Evolutionary conservation across 202 grass and related monocot species (phyloP), one percentile per base, ranked within the genome.

Genomic region (Bolboschoenoplectus hybrid): DNA sequence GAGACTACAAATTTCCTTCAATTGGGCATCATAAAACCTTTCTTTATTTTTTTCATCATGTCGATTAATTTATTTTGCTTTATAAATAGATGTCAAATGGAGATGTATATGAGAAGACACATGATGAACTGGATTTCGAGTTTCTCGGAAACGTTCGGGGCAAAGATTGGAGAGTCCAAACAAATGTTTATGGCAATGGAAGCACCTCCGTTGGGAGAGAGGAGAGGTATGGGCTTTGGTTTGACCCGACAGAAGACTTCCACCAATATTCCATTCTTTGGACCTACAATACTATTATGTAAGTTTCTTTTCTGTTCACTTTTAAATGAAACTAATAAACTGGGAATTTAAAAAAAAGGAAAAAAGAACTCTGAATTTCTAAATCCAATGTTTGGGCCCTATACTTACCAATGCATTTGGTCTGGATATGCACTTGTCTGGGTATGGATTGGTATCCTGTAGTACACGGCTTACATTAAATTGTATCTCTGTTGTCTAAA

Each of bases 101-200:
- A 36, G 89, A 97, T 85, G 91, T 91, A 78, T 97, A 89, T 69
- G 90, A 89, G 88, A 87, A 85, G 87, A 97, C 88, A 17, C 95
- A 97, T 81, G 93, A 97, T 83, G 95, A 97, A 82, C 71, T 97
- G 71, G 93, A 97, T 85, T 97, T 97, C 81, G 93, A 97, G 91
- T 97, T 97, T 88, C 90, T 95, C 80, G 93, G 95, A 72, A 97
- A 92, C 53, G 76, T 93, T 46, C 89, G 78, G 44, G 95, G 93
- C 0, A 85, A n/a, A 77, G 90, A 95, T 52, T 97, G 91, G 91
- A 86, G 95, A 86, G 87, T 97, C 85, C 93, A 97, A 90, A 97
- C 95, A 84, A 97, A 97, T 84, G 89, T 97, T 32, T 97, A 95
- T 63, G 93, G 91, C 63, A 86, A 97, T 32, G 95, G 95, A 75